Conservation (phyloP, 164 flowering plant species). For the Protea cynaroides region DNA sequence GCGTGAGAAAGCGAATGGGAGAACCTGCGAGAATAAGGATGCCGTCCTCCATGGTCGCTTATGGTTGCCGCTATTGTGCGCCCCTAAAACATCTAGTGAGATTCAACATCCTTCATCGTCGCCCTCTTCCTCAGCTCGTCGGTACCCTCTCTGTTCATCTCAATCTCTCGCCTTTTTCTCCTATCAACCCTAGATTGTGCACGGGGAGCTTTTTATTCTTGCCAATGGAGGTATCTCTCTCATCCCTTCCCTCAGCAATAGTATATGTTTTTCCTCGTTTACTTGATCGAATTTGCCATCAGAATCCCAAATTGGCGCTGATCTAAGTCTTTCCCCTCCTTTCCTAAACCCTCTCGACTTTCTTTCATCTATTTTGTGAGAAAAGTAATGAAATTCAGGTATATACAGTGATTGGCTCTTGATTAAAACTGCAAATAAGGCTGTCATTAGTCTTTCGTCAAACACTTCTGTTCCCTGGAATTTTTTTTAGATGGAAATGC, state of each 20-base stretch:
- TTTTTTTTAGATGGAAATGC: no score
- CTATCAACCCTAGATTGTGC: conserved; percentile 14
- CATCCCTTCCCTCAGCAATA: background rate
- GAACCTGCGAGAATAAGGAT: background rate
- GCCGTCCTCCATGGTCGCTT: background rate
- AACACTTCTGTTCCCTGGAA: no score
- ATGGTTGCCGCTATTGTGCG: conserved; percentile 30
- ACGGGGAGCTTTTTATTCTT: conserved; percentile 35
- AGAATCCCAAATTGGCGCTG: background rate
- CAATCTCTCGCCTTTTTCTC: conserved; percentile 3
- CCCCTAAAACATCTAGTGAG: conserved; percentile 21
- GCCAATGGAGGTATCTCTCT: conserved; percentile 39
- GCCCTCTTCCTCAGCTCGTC: conserved; percentile 8
- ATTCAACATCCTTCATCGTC: conserved; percentile 16
- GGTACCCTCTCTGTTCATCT: conserved; percentile 5
- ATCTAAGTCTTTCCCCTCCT: background rate
- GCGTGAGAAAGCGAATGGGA: background rate
- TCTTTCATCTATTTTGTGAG: no score
- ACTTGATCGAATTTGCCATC: background rate
- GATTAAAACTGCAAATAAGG: no score
- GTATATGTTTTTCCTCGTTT: background rate
- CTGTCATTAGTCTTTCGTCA: no score
- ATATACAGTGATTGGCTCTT: no score
- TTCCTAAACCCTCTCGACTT: background rate
- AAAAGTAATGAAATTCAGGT: no score